Percentiles rank a stretch among this genome's conserved stretches.
Conservation (phyloP, 202 grass and related monocot genomes). For the Saccharum hybrid region DNA sequence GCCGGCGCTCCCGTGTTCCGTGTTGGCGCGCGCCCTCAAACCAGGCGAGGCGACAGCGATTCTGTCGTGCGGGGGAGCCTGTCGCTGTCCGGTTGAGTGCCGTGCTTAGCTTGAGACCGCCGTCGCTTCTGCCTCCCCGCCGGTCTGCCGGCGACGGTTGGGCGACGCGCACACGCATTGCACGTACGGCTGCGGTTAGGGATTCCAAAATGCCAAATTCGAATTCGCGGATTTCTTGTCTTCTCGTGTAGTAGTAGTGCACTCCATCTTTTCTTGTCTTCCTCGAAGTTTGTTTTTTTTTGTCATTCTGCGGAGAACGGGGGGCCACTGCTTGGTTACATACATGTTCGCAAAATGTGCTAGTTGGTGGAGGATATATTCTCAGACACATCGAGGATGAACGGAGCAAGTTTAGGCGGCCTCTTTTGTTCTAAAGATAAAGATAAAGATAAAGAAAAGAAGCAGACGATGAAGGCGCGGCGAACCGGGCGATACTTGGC, state of each 20-base stretch:
- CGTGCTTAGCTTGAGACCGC: background rate
- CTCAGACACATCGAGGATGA: background rate
- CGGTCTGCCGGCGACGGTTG: background rate
- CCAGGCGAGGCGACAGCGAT: slow-evolving; percentile 25
- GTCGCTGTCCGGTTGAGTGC: background rate
- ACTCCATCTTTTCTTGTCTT: background rate
- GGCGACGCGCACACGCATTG: background rate
- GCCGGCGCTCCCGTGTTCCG: background rate
- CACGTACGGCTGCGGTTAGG: background rate
- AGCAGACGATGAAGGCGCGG: slow-evolving; percentile 23
- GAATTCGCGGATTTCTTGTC: background rate
- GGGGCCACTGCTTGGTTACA: too few relatives aligned
- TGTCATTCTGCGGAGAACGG: background rate
- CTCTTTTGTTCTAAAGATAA: background rate
- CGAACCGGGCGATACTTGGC: background rate
- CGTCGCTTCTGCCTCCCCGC: slow-evolving; percentile 30
- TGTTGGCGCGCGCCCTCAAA: background rate
- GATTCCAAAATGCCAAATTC: slow-evolving; percentile 19
- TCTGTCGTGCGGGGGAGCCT: slow-evolving; percentile 9
- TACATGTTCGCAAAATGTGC: slow-evolving; percentile 6
- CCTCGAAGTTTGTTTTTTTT: background rate
- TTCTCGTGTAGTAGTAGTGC: background rate
- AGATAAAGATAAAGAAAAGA: slow-evolving; percentile 1
- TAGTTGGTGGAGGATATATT: slow-evolving; percentile 48
- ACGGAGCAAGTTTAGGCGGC: background rate